Percentiles rank a stretch among this genome's conserved stretches.
These are phyloP conservation scores for Cynanchum wilfordii DNA, from an alignment of 257 asterid species.

Conservation along the genomic window DNA sequence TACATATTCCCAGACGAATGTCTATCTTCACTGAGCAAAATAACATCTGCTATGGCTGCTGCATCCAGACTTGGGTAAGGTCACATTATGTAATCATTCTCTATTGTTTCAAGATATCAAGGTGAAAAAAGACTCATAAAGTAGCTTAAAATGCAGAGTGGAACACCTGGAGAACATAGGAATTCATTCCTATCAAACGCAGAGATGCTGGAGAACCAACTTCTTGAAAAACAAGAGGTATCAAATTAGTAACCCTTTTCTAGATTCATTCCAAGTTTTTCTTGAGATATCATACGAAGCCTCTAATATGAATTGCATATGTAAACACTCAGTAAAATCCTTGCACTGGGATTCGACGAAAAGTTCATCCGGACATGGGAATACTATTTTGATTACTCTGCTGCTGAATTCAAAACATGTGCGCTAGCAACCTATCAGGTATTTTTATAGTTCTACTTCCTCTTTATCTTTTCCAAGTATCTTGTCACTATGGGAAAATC, in stretches of 20 bases:
- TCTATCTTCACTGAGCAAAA: conserved; percentile 69
- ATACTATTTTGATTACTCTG: conserved; percentile 88
- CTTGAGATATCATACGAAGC: too few species aligned
- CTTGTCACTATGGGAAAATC: neutral
- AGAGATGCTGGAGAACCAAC: conserved; percentile 79
- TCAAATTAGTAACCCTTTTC: too few species aligned
- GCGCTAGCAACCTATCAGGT: conserved; percentile 92
- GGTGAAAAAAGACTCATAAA: too few species aligned
- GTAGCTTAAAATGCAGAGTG: too few species aligned
- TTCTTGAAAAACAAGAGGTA: conserved; percentile 69
- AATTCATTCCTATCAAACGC: conserved; percentile 81
- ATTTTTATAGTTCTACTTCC: neutral
- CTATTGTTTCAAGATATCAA: too few species aligned
- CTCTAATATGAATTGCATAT: conserved; percentile 6
- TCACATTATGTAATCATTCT: too few species aligned
- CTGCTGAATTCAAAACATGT: conserved; percentile 86
- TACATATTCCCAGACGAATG: conserved; percentile 92
- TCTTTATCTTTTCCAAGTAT: neutral
- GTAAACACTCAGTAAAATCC: conserved; percentile 70
- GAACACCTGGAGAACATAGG: conserved; percentile 90
- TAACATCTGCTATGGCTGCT: conserved; percentile 77
- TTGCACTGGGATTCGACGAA: conserved; percentile 67
- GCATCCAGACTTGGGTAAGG: conserved; percentile 82
- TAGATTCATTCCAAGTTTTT: too few species aligned
- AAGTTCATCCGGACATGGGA: conserved; percentile 98